A percentile compares a stretch with the other conserved stretches of the same genome.
phyloP scores from a whole-genome alignment of 129 eudicot genomes.

The Logfia minima region DNA sequence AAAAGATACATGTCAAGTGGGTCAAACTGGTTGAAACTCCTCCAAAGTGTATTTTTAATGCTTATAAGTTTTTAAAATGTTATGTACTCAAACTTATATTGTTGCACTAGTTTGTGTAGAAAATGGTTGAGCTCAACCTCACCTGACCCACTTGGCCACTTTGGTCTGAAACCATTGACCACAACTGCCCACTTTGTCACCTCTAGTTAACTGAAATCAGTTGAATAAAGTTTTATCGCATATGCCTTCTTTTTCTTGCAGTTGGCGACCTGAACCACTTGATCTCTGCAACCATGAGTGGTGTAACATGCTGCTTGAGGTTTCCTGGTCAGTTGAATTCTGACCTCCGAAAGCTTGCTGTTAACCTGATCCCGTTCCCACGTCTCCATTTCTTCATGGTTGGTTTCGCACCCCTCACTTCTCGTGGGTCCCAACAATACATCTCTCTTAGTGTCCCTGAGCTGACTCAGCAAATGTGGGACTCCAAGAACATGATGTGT shows the following conservation, averaged over 20 bases:
- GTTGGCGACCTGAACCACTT: slow-evolving; percentile 67
- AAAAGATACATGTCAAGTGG: background rate
- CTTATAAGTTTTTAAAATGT: background rate
- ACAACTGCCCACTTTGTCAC: background rate
- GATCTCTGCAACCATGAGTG: slow-evolving; percentile 71
- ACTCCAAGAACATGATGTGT: slow-evolving; percentile 74
- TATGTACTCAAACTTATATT: background rate
- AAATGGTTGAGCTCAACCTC: background rate
- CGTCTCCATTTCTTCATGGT: slow-evolving; percentile 81
- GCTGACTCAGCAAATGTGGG: slow-evolving; percentile 77
- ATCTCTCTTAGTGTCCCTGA: slow-evolving; percentile 60
- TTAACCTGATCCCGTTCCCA: slow-evolving; percentile 69
- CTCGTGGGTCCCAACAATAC: slow-evolving; percentile 66
- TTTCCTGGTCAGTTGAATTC: slow-evolving; percentile 73
- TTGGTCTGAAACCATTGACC: background rate
- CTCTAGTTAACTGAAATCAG: background rate
- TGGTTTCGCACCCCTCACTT: slow-evolving; percentile 69
- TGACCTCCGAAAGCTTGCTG: slow-evolving; percentile 65
- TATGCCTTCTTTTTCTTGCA: background rate
- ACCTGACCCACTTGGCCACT: background rate
- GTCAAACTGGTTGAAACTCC: background rate
- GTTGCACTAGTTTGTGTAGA: background rate
- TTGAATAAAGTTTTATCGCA: background rate
- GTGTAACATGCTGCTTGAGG: slow-evolving; percentile 65
- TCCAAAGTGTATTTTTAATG: background rate